Percentiles rank a stretch among this genome's conserved stretches.
Conservation (phyloP, 208 protist genomes). For the Leishmania gerbilli region DNA sequence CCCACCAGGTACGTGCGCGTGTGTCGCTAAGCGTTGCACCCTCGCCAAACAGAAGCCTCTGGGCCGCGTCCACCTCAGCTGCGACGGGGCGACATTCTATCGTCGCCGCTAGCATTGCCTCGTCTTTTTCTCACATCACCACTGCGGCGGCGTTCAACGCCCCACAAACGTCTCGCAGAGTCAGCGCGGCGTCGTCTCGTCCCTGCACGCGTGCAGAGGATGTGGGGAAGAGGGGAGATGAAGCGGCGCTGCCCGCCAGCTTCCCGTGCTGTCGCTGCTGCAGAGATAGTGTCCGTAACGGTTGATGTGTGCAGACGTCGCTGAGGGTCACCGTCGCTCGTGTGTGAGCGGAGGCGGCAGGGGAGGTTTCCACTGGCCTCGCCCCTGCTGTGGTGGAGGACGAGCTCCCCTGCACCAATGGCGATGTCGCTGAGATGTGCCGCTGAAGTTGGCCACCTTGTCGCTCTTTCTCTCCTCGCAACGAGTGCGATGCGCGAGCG, state of each 20-base stretch:
- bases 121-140: not conserved
- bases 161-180: constrained; percentile 17
- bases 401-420: not conserved
- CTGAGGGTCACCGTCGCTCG: not conserved
- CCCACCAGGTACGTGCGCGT: not conserved
- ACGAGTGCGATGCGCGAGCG: not conserved
- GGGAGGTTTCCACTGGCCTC: not conserved
- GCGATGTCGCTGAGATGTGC: not conserved
- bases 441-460: not conserved
- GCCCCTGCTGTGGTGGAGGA: not conserved
- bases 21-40: not conserved
- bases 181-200: not conserved
- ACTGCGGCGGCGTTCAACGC: not conserved
- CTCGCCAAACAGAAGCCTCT: not conserved
- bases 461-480: not conserved
- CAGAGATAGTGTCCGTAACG: not conserved
- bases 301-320: not conserved
- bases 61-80: not conserved
- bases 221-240: not conserved
- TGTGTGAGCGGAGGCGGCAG: not conserved
- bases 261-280: not conserved
- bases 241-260: not conserved
- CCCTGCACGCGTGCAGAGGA: not conserved
- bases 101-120: not conserved
- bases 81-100: not conserved